These are phyloP conservation scores for Neofusicoccum sp. DNA, from an alignment of 2,329 filamentous ascomycete species.

Conservation along the genomic window DNA sequence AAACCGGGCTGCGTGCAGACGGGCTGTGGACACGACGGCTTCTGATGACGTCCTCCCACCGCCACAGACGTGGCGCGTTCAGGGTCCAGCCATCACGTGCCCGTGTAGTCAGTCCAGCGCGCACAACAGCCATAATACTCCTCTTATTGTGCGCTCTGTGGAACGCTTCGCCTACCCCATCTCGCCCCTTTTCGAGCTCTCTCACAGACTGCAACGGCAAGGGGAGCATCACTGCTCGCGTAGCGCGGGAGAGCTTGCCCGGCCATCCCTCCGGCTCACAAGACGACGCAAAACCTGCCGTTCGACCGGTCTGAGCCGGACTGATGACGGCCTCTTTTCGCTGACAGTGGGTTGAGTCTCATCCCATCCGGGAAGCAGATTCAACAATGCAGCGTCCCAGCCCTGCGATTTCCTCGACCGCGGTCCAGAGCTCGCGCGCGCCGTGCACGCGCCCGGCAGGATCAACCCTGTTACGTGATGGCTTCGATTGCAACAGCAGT, in stretches of 20 bases:
- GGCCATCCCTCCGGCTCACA: not conserved
- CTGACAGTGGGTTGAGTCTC: not conserved
- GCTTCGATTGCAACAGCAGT: no score
- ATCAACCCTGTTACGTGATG: not conserved
- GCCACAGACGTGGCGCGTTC: conserved; percentile 11
- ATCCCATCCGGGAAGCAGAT: not conserved
- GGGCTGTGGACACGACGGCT: not conserved
- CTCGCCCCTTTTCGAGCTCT: not conserved
- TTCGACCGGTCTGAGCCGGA: not conserved
- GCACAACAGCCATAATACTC: not conserved
- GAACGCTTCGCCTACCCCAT: conserved; percentile 9
- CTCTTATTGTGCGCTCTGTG: not conserved
- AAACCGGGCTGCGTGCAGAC: conserved; percentile 6
- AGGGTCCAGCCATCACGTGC: conserved; percentile 1
- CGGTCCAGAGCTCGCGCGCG: conserved; percentile 2
- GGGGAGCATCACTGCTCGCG: not conserved
- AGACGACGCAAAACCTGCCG: not conserved
- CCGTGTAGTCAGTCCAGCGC: not conserved
- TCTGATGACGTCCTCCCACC: conserved; percentile 10
- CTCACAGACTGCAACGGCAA: not conserved
- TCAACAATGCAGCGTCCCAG: not conserved
- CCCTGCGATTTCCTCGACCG: not conserved
- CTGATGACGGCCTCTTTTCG: not conserved
- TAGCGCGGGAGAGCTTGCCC: not conserved
- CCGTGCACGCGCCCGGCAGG: conserved; percentile 5